Conservation (phyloP, 192 early-diverging fungal genomes). For the Geranomyces michiganensis region DNA sequence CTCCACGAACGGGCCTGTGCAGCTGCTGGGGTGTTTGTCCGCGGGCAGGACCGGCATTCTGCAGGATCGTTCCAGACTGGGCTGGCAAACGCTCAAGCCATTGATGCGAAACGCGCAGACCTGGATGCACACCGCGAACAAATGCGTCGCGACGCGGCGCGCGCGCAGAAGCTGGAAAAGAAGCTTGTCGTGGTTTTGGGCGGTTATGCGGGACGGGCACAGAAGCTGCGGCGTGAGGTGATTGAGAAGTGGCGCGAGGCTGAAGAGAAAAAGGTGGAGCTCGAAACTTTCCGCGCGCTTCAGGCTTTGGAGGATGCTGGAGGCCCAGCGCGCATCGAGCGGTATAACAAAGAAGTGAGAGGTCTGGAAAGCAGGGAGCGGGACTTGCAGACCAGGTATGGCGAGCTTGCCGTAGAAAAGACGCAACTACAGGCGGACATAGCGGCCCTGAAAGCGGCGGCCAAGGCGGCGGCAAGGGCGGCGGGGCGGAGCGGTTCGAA, state of each 20-base stretch:
- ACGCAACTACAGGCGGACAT: constrained; percentile 36
- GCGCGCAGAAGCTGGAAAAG: constrained; percentile 86
- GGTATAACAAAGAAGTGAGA: constrained; percentile 56
- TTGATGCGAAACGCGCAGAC: constrained; percentile 17
- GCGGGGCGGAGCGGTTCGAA: not conserved
- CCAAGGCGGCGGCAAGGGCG: not conserved
- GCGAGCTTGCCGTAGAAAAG: constrained; percentile 56
- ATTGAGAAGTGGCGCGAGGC: constrained; percentile 24
- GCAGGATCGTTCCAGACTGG: constrained; percentile 13
- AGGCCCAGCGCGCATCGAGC: constrained; percentile 53
- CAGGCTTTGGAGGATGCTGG: constrained; percentile 39
- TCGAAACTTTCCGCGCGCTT: constrained; percentile 35
- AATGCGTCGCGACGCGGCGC: constrained; percentile 75
- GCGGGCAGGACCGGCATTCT: constrained; percentile 14
- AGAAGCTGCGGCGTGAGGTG: constrained; percentile 62
- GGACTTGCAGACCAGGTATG: constrained; percentile 72
- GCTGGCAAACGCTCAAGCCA: not conserved
- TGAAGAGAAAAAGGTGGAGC: constrained; percentile 24
- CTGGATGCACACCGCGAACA: constrained; percentile 61
- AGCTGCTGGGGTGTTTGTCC: not conserved
- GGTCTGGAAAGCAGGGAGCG: constrained; percentile 53
- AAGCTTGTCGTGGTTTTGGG: constrained; percentile 77
- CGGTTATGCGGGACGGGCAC: constrained; percentile 78
- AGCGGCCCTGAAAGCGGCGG: not conserved
- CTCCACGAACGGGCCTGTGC: not conserved